phyloP scores from a whole-genome alignment of 306 rosid genomes.

The Cucumis cinereus region DNA sequence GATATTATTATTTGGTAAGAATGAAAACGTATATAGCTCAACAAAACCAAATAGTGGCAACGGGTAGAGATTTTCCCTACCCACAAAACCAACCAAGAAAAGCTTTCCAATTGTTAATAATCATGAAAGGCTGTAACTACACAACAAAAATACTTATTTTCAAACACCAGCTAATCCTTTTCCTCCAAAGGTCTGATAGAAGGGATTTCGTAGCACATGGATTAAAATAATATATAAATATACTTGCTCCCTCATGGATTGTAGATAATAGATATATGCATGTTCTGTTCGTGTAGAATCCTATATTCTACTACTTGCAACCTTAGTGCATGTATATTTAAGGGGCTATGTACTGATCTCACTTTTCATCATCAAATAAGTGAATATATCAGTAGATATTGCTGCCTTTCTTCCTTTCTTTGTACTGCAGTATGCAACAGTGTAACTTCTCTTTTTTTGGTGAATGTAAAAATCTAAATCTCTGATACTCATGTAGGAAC shows the following conservation, averaged over 20 bases:
- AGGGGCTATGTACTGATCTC: not conserved
- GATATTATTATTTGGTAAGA: not conserved
- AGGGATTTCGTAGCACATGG: not conserved
- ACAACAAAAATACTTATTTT: not conserved
- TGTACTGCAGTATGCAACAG: not conserved
- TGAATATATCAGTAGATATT: not conserved
- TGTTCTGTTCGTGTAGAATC: not conserved
- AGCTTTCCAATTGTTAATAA: too few relatives aligned
- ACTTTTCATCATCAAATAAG: not conserved
- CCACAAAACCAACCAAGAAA: not conserved
- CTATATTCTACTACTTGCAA: not conserved
- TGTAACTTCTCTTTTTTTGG: not conserved
- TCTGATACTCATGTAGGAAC: not conserved
- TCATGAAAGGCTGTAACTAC: not conserved
- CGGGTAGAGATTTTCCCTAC: not conserved
- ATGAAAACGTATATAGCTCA: not conserved
- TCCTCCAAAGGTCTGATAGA: not conserved
- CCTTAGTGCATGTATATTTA: not conserved
- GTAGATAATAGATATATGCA: not conserved
- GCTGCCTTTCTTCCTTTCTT: not conserved
- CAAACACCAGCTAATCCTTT: not conserved
- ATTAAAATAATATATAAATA: too few relatives aligned
- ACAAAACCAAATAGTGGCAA: not conserved
- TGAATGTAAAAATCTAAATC: not conserved
- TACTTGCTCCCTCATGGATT: not conserved